Evolutionary conservation across 345 rosid species (phyloP).

Genomic region (Gossypium turneri): DNA sequence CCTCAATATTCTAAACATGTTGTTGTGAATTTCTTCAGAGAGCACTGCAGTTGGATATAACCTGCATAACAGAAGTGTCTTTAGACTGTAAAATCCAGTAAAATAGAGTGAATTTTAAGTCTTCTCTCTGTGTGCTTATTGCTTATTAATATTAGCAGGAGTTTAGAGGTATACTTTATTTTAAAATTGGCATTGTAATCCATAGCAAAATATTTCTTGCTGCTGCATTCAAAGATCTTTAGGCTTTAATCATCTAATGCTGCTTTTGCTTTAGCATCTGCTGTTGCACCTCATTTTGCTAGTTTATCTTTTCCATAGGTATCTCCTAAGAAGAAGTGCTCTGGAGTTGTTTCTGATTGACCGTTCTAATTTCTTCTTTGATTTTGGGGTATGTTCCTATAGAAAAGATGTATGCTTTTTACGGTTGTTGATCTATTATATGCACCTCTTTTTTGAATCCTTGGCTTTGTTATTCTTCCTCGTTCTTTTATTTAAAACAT

Average conservation of each 20-base stretch:
- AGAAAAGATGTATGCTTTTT: constrained; percentile 12
- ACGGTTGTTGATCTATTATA: constrained; percentile 9
- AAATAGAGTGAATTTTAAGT: neutral
- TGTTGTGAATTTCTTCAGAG: neutral
- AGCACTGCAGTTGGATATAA: neutral
- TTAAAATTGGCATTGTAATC: neutral
- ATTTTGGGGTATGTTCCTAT: constrained; percentile 74
- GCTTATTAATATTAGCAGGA: neutral
- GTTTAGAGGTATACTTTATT: neutral
- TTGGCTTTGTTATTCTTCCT: neutral
- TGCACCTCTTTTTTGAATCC: neutral
- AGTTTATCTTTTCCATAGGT: constrained; percentile 41
- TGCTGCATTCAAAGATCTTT: neutral
- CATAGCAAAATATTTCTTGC: neutral
- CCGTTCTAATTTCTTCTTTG: constrained; percentile 94
- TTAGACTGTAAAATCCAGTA: neutral
- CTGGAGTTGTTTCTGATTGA: constrained; percentile 96
- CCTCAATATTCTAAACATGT: neutral
- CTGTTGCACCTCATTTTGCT: constrained; percentile 18
- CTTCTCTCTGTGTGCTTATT: neutral
- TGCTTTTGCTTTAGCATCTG: constrained; percentile 17
- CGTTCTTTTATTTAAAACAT: neutral
- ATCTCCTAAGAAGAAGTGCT: constrained; percentile 93
- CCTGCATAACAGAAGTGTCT: neutral
- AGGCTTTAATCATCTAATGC: neutral